These are phyloP conservation scores for Boletus albobrunnescens DNA, from an alignment of 1,284 basidiomycete genomes.

Conservation along the genomic window DNA sequence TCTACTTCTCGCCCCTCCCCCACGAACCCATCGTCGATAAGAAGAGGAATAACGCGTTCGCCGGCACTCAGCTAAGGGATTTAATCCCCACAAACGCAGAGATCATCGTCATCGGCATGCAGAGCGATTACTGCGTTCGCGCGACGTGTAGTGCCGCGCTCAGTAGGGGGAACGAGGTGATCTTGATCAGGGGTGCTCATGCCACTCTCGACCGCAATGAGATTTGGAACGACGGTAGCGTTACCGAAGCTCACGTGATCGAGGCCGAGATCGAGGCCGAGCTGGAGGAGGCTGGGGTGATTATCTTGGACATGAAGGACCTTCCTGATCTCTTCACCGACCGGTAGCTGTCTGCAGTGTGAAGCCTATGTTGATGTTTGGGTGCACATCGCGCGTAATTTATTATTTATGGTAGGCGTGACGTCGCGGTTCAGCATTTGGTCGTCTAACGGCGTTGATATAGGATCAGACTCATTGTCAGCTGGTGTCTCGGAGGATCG, in stretches of 20 bases:
- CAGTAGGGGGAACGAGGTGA: constrained; percentile 57
- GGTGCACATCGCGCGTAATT: not conserved
- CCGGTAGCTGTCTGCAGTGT: constrained; percentile 23
- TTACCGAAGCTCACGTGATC: constrained; percentile 42
- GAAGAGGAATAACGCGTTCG: constrained; percentile 66
- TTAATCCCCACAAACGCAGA: constrained; percentile 50
- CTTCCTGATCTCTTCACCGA: constrained; percentile 53
- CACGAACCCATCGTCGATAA: constrained; percentile 59
- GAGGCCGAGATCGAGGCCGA: constrained; percentile 48
- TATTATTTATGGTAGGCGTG: constrained; percentile 18
- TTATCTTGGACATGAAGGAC: constrained; percentile 61
- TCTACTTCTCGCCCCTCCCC: constrained; percentile 47
- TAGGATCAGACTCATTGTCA: constrained; percentile 2
- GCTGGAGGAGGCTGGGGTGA: constrained; percentile 61
- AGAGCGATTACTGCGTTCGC: constrained; percentile 62
- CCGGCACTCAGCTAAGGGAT: constrained; percentile 48
- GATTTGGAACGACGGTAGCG: constrained; percentile 49
- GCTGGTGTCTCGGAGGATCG: not conserved
- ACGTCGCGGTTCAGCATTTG: not conserved
- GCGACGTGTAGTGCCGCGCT: constrained; percentile 64
- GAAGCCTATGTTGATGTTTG: not conserved
- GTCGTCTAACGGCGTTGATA: constrained; percentile 3
- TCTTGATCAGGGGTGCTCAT: constrained; percentile 59
- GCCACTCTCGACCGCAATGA: constrained; percentile 63
- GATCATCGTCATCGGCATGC: constrained; percentile 61